phyloP scores from a whole-genome alignment of 176 grass and related monocot species.

The Zoysia pacifica region DNA sequence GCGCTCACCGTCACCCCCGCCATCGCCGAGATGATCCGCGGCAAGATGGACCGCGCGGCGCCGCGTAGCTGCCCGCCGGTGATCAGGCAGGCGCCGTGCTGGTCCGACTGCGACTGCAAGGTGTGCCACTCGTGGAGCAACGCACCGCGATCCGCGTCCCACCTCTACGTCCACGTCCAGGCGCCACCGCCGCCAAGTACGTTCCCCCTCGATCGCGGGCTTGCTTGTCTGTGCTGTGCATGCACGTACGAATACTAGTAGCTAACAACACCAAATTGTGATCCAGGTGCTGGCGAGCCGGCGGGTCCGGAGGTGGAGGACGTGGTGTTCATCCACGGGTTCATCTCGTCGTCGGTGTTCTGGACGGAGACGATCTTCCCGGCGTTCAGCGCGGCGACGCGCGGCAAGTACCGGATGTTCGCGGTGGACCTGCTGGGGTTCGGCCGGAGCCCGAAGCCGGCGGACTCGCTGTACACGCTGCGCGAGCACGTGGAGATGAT shows the following conservation, averaged over 20 bases:
- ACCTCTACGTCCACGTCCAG: slow-evolving; percentile 79
- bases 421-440: slow-evolving; percentile 92
- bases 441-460: slow-evolving; percentile 89
- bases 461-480: slow-evolving; percentile 90
- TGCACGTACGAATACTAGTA: too few relatives aligned
- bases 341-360: slow-evolving; percentile 90
- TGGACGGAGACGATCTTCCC: slow-evolving; percentile 98
- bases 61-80: not conserved
- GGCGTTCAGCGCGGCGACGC: slow-evolving; percentile 52
- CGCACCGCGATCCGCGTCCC: slow-evolving; percentile 13
- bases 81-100: slow-evolving; percentile 49
- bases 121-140: slow-evolving; percentile 80
- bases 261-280: too few relatives aligned
- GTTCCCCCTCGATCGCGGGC: too few relatives aligned
- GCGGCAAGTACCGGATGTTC: slow-evolving; percentile 59
- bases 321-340: slow-evolving; percentile 93
- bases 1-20: slow-evolving; percentile 63
- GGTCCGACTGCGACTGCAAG: slow-evolving; percentile 99
- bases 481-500: slow-evolving; percentile 92
- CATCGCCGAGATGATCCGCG: slow-evolving; percentile 78
- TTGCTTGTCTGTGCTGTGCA: too few relatives aligned
- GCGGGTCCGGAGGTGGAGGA: slow-evolving; percentile 31
- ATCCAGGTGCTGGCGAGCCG: too few relatives aligned
- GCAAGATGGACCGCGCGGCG: slow-evolving; percentile 59
- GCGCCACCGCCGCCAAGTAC: not conserved